Evolutionary conservation across 2,329 filamentous ascomycete species (phyloP).

Genomic region (Rachicladosporium sp.): DNA sequence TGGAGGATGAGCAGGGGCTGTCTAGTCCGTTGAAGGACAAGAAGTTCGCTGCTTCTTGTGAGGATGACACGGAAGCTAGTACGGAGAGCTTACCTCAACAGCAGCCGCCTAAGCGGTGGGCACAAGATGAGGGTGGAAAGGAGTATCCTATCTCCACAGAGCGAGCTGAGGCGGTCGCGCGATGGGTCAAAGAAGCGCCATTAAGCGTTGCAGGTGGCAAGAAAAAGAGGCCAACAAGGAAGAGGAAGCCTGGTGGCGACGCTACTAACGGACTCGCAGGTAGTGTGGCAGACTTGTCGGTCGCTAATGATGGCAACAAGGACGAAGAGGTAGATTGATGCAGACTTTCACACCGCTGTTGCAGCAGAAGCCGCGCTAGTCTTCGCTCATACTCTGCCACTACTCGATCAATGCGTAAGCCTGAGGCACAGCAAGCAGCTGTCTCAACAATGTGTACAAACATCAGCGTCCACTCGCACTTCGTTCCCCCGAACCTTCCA

Average conservation of each 20-base stretch:
- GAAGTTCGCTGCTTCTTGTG: slow-evolving; percentile 1
- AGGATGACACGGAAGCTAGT: background rate
- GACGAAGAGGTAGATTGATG: background rate
- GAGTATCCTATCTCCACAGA: slow-evolving; percentile 57
- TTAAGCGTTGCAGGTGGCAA: slow-evolving; percentile 23
- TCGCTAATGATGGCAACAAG: background rate
- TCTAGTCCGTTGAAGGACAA: slow-evolving; percentile 23
- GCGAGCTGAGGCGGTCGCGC: slow-evolving; percentile 53
- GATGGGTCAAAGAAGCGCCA: slow-evolving; percentile 52
- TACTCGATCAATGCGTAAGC: too few relatives aligned
- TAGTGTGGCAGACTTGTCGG: slow-evolving; percentile 1
- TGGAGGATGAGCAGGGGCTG: slow-evolving; percentile 42
- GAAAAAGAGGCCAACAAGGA: slow-evolving; percentile 17
- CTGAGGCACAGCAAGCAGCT: too few relatives aligned
- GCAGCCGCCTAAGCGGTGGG: slow-evolving; percentile 44
- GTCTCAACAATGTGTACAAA: too few relatives aligned
- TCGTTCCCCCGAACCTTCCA: too few relatives aligned
- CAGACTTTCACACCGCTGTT: too few relatives aligned
- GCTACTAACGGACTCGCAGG: slow-evolving; percentile 1
- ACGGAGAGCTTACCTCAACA: background rate
- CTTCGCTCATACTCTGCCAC: too few relatives aligned
- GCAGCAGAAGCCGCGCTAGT: too few relatives aligned
- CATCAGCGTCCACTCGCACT: too few relatives aligned
- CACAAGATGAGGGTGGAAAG: slow-evolving; percentile 51
- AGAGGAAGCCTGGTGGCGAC: slow-evolving; percentile 16